These are phyloP conservation scores for Linanthus parryae DNA, from an alignment of 148 eudicot genomes.

Conservation along the genomic window DNA sequence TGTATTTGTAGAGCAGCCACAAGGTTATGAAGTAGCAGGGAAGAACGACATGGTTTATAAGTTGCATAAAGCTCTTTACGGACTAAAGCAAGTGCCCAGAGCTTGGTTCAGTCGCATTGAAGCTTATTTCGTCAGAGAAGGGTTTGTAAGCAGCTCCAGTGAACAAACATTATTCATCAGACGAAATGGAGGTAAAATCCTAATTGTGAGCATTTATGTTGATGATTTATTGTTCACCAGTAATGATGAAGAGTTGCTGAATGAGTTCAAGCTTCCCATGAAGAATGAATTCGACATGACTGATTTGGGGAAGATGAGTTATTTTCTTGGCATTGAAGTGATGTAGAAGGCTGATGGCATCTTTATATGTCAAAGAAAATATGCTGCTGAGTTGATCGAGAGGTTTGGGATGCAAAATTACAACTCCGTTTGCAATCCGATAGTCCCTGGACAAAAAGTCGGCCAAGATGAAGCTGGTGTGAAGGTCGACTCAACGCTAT, in stretches of 20 bases:
- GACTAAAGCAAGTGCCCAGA: constrained; percentile 14
- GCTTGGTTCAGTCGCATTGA: no score
- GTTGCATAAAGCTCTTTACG: no score
- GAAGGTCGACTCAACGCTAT: background rate
- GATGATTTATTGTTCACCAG: background rate
- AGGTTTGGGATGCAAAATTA: background rate
- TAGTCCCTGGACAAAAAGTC: background rate
- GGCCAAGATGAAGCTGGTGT: background rate
- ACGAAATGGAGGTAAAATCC: background rate
- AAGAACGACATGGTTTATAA: no score
- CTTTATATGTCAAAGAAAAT: background rate
- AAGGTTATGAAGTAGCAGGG: no score
- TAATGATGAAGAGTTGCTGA: background rate
- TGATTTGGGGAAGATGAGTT: no score
- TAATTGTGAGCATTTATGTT: background rate
- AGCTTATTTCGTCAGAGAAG: no score
- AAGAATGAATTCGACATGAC: background rate
- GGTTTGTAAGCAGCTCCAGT: no score
- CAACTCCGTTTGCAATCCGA: background rate
- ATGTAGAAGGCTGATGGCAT: background rate
- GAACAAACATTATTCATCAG: background rate
- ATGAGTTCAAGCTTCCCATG: background rate
- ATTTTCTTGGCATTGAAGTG: background rate
- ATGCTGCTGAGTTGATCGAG: background rate
- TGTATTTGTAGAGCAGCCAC: no score